Evolutionary conservation across 306 rosid species (phyloP).

Genomic region (Prosopis cineraria): DNA sequence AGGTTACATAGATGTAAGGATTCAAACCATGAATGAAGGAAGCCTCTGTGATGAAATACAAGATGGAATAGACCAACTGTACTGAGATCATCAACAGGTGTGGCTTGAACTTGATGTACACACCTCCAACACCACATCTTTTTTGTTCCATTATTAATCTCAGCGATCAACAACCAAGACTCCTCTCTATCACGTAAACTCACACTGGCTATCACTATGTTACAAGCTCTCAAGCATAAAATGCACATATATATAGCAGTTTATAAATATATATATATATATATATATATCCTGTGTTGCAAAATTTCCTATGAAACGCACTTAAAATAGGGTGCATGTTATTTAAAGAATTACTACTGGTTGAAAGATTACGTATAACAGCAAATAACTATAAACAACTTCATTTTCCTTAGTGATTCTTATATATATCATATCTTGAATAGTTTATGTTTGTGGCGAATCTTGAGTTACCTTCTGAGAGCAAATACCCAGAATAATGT

Average conservation of each 20-base stretch:
- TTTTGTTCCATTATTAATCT: constrained; percentile 12
- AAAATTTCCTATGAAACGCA: neutral
- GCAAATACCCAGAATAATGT: neutral
- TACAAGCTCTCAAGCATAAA: neutral
- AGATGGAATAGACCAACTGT: constrained; percentile 51
- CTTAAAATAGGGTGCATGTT: neutral
- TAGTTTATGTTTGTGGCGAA: neutral
- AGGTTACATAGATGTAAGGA: constrained; percentile 59
- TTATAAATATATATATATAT: neutral
- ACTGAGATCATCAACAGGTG: constrained; percentile 48
- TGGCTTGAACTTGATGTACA: constrained; percentile 46
- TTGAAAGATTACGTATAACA: neutral
- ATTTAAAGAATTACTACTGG: neutral
- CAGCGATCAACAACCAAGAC: neutral
- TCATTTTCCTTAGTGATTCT: neutral
- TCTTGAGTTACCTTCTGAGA: neutral
- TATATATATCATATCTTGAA: neutral
- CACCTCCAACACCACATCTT: neutral
- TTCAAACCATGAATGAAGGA: constrained; percentile 73
- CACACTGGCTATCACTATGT: neutral
- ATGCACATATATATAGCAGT: neutral
- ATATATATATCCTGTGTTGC: neutral
- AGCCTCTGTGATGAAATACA: constrained; percentile 55
- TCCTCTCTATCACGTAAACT: neutral
- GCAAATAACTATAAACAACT: neutral